Evolutionary conservation across 768 basidiomycete species (phyloP), one percentile per base, ranked within the genome.

Genomic region (Infundibulicybe gibba): DNA sequence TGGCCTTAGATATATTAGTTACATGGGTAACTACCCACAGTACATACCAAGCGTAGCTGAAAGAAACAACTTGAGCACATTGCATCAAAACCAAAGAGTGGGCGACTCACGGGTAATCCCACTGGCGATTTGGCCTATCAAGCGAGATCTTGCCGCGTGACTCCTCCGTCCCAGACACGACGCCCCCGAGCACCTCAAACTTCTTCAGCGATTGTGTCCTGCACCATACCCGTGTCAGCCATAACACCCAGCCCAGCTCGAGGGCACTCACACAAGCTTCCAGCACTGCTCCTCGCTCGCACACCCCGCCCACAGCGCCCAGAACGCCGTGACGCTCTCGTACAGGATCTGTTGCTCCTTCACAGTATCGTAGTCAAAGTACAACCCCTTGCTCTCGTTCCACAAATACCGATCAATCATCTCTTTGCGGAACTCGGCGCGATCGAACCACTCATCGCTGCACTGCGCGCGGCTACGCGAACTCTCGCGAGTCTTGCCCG

Each of bases 231-330:
- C 39, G 32, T 34, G 30, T 25, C 25, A 25, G 25, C 25, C 25
- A 25, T 25, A 4, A 3, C 25, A 8, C 8, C 25, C 25, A 25
- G 8, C 8, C 25, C 25, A 25, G 25, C n/a, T 25, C 25, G 8
- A 25, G 25, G 4, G 13, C 13, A 82, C 90, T 51, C 73, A 94
- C 90, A 97, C 86, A 55, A 99, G 80, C 64, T 86, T 83, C 83
- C 90, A 86, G 46, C 88, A 87, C 66, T 99, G 95, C 55, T 94
- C 87, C 56, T 97, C 95, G 51, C 91, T 94, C 34, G 94, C 94
- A 64, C 92, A 95, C 11, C 95, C 95, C 12, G 93, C 93, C 95
- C 95, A 99, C 32, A 99, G 75, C 32, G 92, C 80, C 94, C 94
- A 99, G 65, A 94, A 88, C 20, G 88, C 77, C 0, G 95, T 99